Conservation (phyloP, 225 moss, liverwort and hornwort genomes). For the Climacium dendroides region DNA sequence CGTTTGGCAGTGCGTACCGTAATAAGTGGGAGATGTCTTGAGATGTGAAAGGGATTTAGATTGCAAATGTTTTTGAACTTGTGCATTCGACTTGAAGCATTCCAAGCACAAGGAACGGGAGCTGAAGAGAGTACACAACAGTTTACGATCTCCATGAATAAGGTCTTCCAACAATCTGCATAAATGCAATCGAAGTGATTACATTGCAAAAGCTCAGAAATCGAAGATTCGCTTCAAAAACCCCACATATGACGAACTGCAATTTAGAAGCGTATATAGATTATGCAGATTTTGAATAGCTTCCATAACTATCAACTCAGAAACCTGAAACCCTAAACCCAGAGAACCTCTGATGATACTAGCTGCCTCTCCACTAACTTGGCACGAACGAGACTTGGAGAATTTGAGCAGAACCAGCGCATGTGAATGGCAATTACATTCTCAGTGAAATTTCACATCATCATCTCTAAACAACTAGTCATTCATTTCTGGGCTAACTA, state of each 20-base stretch:
- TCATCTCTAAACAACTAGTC: neutral
- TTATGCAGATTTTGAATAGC: neutral
- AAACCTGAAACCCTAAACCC: neutral
- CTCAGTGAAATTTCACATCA: neutral
- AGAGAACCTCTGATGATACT: slow-evolving; percentile 12
- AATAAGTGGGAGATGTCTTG: neutral
- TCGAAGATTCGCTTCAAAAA: neutral
- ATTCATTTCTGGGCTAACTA: neutral
- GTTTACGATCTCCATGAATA: slow-evolving; percentile 29
- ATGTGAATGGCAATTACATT: neutral
- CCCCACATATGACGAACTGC: neutral
- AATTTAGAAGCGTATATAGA: neutral
- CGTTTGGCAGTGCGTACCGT: slow-evolving; percentile 10
- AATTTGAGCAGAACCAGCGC: neutral
- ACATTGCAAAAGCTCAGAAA: neutral
- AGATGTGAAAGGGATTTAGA: neutral
- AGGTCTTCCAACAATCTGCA: slow-evolving; percentile 4
- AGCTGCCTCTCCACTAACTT: slow-evolving; percentile 4
- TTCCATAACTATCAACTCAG: neutral
- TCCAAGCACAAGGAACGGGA: neutral
- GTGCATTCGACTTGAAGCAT: neutral
- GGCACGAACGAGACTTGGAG: neutral
- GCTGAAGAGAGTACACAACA: slow-evolving; percentile 6
- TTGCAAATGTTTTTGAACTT: neutral
- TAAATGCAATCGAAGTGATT: neutral